Conservation (phyloP, 2,329 filamentous ascomycete species). For the Macrophomina tecta region DNA sequence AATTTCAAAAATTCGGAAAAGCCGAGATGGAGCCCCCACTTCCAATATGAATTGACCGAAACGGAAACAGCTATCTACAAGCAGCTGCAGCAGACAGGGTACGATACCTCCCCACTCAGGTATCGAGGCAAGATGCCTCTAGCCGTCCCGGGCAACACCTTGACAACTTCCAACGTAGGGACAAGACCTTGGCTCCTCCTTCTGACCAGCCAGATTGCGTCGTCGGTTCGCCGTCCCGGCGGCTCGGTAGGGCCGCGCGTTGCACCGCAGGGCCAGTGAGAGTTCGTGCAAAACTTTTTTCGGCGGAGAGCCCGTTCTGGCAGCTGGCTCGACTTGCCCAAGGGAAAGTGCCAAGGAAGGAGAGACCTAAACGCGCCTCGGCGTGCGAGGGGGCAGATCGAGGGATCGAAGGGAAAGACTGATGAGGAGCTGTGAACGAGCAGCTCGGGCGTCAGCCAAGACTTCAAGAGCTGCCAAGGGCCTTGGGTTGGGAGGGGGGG, state of each 20-base stretch:
- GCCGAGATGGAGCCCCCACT: neutral
- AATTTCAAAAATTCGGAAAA: neutral
- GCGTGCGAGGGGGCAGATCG: conserved; percentile 8
- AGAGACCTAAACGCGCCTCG: neutral
- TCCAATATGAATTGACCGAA: neutral
- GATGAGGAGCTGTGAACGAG: neutral
- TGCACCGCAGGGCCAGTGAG: conserved; percentile 7
- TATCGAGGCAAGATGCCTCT: conserved; percentile 14
- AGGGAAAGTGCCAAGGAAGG: neutral
- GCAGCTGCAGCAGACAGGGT: neutral
- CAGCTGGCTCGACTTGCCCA: neutral
- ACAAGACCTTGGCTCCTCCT: conserved; percentile 26
- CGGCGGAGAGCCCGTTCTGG: neutral
- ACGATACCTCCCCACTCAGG: neutral
- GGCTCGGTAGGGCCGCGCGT: conserved; percentile 24
- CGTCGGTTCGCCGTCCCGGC: conserved; percentile 16
- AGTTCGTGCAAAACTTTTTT: neutral
- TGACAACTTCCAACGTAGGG: conserved; percentile 25
- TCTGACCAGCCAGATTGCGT: conserved; percentile 26
- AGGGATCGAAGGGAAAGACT: neutral
- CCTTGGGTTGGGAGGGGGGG: neutral
- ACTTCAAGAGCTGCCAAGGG: conserved; percentile 3
- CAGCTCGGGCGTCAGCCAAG: conserved; percentile 3
- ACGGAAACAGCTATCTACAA: neutral
- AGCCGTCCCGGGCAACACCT: conserved; percentile 5